These are phyloP conservation scores for Aspergillus sp. DNA, from an alignment of 2,329 filamentous ascomycete genomes.

Conservation along the genomic window DNA sequence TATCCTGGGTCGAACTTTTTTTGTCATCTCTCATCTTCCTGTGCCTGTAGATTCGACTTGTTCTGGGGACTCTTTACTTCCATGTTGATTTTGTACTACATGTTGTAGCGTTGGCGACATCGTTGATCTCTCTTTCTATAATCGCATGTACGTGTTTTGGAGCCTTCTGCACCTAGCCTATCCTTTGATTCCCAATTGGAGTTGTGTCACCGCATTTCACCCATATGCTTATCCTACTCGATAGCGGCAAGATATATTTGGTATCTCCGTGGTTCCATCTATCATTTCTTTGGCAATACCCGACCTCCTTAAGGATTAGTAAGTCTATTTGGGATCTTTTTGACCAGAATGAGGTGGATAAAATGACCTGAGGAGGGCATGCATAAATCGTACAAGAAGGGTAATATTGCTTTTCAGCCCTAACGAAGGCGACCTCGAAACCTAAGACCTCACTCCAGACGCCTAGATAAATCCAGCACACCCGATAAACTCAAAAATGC, in stretches of 20 bases:
- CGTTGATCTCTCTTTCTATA: constrained; percentile 16
- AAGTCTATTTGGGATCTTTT: not conserved
- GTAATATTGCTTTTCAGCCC: constrained; percentile 23
- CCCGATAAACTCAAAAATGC: constrained; percentile 21
- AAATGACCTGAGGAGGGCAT: not conserved
- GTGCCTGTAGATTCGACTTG: constrained; percentile 23
- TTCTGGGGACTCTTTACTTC: constrained; percentile 23
- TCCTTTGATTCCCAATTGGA: constrained; percentile 20
- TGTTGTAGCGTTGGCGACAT: constrained; percentile 20
- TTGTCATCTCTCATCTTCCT: constrained; percentile 10
- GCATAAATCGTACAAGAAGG: constrained; percentile 17
- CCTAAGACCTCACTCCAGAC: constrained; percentile 31
- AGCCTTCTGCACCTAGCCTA: constrained; percentile 8
- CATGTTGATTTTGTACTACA: constrained; percentile 14
- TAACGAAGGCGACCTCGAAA: constrained; percentile 20
- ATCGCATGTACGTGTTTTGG: constrained; percentile 21
- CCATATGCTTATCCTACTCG: constrained; percentile 9
- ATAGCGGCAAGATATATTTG: not conserved
- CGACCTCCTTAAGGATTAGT: no score
- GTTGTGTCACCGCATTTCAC: constrained; percentile 19
- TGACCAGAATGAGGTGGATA: not conserved
- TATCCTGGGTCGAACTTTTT: constrained; percentile 21
- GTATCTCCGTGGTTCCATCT: no score
- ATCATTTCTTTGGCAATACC: no score
- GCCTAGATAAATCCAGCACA: constrained; percentile 28